Percentiles rank a stretch among this genome's conserved stretches.
Conservation (phyloP, 495 filamentous ascomycete species). For the Penicillium angulare region DNA sequence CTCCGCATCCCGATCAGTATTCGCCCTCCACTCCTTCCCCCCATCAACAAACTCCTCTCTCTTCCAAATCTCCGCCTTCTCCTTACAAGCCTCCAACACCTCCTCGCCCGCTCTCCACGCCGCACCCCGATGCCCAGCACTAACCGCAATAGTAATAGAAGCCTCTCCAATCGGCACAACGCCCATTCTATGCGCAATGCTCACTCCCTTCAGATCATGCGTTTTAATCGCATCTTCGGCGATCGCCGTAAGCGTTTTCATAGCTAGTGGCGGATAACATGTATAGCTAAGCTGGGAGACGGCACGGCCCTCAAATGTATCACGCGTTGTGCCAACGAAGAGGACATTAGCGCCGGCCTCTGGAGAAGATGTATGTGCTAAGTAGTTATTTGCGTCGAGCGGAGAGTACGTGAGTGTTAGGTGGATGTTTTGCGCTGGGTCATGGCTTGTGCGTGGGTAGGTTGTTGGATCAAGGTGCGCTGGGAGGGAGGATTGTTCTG, state of each 20-base stretch:
- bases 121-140: constrained; percentile 78
- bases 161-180: constrained; percentile 84
- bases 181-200: constrained; percentile 85
- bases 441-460: constrained; percentile 38
- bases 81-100: constrained; percentile 84
- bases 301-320: constrained; percentile 71
- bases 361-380: constrained; percentile 70
- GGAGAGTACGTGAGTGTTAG: constrained; percentile 55
- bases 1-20: constrained; percentile 69
- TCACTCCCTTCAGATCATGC: constrained; percentile 65
- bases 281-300: constrained; percentile 80
- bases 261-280: constrained; percentile 72
- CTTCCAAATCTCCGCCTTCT: constrained; percentile 92
- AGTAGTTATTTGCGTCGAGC: constrained; percentile 58
- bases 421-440: constrained; percentile 36
- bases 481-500: constrained; percentile 20
- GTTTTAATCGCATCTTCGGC: constrained; percentile 54
- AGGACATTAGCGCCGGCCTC: constrained; percentile 85
- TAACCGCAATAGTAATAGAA: constrained; percentile 88
- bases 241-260: constrained; percentile 73
- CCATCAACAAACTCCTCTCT: constrained; percentile 86
- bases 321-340: constrained; percentile 85
- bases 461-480: constrained; percentile 39
- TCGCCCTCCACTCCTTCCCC: constrained; percentile 82
- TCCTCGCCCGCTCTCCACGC: constrained; percentile 91